These are phyloP conservation scores for Calonectria hongkongensis DNA, from an alignment of 2,329 filamentous ascomycete genomes.

Conservation along the genomic window DNA sequence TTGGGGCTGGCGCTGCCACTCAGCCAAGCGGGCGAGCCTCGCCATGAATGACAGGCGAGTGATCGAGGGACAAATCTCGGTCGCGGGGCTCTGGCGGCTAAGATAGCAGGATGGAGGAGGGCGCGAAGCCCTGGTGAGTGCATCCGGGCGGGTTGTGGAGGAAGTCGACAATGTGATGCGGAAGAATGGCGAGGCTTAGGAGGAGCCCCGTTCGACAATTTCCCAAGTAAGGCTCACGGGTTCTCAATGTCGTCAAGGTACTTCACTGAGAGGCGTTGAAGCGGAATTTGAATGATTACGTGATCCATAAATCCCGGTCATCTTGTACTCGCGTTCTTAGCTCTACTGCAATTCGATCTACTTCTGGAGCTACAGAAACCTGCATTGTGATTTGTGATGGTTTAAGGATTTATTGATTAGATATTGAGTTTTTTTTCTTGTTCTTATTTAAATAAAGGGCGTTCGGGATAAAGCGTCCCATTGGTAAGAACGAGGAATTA, in stretches of 20 bases:
- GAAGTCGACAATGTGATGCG: constrained; percentile 27
- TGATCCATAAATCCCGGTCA: constrained; percentile 41
- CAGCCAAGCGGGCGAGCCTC: constrained; percentile 45
- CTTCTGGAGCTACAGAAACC: neutral
- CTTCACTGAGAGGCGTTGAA: constrained; percentile 24
- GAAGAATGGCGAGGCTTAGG: constrained; percentile 40
- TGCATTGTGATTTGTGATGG: no score
- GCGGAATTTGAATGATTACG: constrained; percentile 42
- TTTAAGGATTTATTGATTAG: no score
- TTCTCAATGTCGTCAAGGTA: constrained; percentile 28
- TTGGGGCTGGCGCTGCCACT: constrained; percentile 44
- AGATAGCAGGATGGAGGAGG: constrained; percentile 54
- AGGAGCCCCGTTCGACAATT: constrained; percentile 47
- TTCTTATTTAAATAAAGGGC: no score
- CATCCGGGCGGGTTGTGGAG: constrained; percentile 55
- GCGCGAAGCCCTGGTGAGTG: constrained; percentile 56
- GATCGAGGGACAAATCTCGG: constrained; percentile 46
- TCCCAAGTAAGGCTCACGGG: constrained; percentile 32
- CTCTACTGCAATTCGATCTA: neutral
- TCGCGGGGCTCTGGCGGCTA: constrained; percentile 52
- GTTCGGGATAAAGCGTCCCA: no score
- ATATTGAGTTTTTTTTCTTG: no score
- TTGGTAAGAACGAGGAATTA: no score
- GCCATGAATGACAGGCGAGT: constrained; percentile 44
- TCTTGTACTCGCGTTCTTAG: neutral